Percentiles rank a stretch among this genome's conserved stretches.
Conservation (phyloP, 2,329 filamentous ascomycete genomes). For the Plectosphaerella plurivora region DNA sequence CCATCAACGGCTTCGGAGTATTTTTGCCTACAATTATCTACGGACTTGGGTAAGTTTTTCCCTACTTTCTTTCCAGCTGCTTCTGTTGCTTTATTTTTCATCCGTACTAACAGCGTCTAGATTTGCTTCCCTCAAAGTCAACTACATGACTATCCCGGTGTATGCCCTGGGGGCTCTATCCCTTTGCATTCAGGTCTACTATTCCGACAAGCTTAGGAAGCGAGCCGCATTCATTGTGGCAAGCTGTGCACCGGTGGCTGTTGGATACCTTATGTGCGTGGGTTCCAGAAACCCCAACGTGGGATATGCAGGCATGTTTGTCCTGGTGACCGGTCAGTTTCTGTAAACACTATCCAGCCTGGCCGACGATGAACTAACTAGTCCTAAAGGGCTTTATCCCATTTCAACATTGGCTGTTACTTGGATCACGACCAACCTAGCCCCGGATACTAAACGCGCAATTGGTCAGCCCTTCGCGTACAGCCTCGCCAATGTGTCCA, state of each 20-base stretch:
- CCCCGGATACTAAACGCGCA: constrained; percentile 25
- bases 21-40: constrained; percentile 15
- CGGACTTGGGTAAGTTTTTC: constrained; percentile 5
- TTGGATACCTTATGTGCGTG: constrained; percentile 27
- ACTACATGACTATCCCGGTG: constrained; percentile 14
- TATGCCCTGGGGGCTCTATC: constrained; percentile 9
- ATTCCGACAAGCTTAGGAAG: constrained; percentile 23
- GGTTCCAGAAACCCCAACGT: constrained; percentile 18
- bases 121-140: constrained; percentile 8
- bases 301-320: constrained; percentile 27
- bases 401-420: constrained; percentile 7
- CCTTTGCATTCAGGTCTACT: constrained; percentile 1
- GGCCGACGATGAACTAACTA: background rate
- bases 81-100: too few relatives aligned
- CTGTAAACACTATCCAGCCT: background rate
- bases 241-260: constrained; percentile 20
- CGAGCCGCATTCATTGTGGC: constrained; percentile 23
- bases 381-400: background rate
- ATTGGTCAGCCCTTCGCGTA: constrained; percentile 22
- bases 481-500: constrained; percentile 22
- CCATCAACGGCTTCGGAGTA: constrained; percentile 21
- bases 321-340: constrained; percentile 9
- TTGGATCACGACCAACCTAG: constrained; percentile 27
- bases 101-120: background rate
- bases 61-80: too few relatives aligned